A percentile compares a stretch with the other conserved stretches of the same genome.
Evolutionary conservation across 2,329 filamentous ascomycete genomes (phyloP).

Genomic region (Aspergillus jensenii): DNA sequence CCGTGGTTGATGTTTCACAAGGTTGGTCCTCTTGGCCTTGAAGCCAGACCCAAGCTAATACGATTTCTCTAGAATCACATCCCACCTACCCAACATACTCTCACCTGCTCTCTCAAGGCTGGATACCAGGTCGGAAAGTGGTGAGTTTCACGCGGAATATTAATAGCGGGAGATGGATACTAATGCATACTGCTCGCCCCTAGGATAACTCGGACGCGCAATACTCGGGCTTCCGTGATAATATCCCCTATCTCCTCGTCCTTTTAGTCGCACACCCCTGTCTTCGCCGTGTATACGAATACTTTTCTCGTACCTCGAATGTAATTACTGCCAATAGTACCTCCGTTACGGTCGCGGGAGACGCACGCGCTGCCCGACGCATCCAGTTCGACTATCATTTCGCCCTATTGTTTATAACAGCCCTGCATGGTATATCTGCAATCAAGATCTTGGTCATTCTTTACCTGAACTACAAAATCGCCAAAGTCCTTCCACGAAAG

Average conservation of each 20-base stretch:
- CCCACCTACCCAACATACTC: constrained; percentile 77
- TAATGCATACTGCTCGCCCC: constrained; percentile 18
- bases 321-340: constrained; percentile 22
- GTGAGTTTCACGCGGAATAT: constrained; percentile 48
- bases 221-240: constrained; percentile 80
- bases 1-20: constrained; percentile 81
- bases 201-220: constrained; percentile 88
- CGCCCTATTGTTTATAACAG: constrained; percentile 73
- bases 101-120: constrained; percentile 71
- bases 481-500: constrained; percentile 66
- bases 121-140: constrained; percentile 90
- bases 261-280: constrained; percentile 79
- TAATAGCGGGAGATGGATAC: neutral
- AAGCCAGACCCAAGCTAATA: constrained; percentile 14
- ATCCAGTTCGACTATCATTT: constrained; percentile 81
- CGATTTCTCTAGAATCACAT: constrained; percentile 63
- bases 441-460: constrained; percentile 81
- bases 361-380: constrained; percentile 65
- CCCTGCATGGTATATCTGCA: constrained; percentile 80
- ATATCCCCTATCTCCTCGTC: constrained; percentile 75
- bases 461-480: constrained; percentile 77
- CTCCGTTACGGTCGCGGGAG: constrained; percentile 39
- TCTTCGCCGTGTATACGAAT: constrained; percentile 70
- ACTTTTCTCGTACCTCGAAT: constrained; percentile 46
- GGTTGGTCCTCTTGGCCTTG: constrained; percentile 52